Conservation (phyloP, 2,329 filamentous ascomycete species). For the Penicillium sp. region DNA sequence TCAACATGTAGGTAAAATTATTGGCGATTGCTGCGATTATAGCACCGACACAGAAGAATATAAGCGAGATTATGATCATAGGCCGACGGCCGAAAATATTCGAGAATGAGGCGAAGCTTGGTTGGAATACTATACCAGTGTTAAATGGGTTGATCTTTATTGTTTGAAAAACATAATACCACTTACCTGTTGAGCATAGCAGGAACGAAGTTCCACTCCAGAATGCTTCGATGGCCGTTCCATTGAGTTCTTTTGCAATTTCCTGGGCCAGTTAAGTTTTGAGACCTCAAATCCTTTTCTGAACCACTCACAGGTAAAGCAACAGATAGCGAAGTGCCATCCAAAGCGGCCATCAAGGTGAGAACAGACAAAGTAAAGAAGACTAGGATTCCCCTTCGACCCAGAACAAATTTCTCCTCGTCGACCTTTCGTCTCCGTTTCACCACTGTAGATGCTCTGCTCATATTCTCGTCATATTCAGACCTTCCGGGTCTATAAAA, state of each 20-base stretch:
- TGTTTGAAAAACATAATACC: neutral
- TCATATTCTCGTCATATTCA: constrained; percentile 4
- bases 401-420: constrained; percentile 22
- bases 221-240: constrained; percentile 46
- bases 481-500: constrained; percentile 13
- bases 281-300: accelerated
- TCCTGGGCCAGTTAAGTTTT: constrained; percentile 23
- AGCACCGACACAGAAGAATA: constrained; percentile 48
- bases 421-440: neutral
- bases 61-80: constrained; percentile 40
- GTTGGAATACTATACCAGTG: constrained; percentile 49
- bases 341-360: constrained; percentile 28
- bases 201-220: constrained; percentile 55
- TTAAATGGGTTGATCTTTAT: neutral
- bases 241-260: constrained; percentile 36
- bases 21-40: constrained; percentile 45
- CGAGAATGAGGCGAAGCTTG: constrained; percentile 49
- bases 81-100: constrained; percentile 51
- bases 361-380: constrained; percentile 25
- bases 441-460: constrained; percentile 10
- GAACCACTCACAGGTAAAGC: constrained; percentile 22
- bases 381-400: constrained; percentile 20
- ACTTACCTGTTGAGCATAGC: constrained; percentile 34
- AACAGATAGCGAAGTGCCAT: constrained; percentile 28
- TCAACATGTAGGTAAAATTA: constrained; percentile 48